Conservation (phyloP, 805 yeast genomes). For the Candida sonorensis region DNA sequence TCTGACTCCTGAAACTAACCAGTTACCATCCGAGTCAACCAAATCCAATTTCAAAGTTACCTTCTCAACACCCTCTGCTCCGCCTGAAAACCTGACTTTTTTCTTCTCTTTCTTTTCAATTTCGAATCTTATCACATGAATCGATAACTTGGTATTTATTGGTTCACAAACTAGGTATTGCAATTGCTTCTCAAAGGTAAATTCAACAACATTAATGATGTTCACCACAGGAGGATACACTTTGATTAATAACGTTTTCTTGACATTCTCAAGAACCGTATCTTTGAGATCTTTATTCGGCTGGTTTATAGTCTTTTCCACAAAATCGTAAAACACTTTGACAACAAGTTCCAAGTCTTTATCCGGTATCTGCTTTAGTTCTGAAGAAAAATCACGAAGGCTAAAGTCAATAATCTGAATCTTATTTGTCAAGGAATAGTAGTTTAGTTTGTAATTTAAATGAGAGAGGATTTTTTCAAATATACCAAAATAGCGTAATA, state of each 20-base stretch:
- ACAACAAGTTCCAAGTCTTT: conserved; percentile 9
- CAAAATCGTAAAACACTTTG: conserved; percentile 7
- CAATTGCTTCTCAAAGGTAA: conserved; percentile 30
- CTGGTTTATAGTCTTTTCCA: conserved; percentile 4
- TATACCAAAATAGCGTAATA: conserved; percentile 18
- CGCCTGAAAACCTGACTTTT: conserved; percentile 23
- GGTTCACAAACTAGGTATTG: conserved; percentile 61
- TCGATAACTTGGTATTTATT: conserved; percentile 35
- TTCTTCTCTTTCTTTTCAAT: conserved; percentile 18
- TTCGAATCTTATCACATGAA: conserved; percentile 25
- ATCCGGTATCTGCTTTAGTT: conserved; percentile 9
- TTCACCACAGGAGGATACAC: conserved; percentile 60
- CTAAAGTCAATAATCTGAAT: conserved; percentile 12
- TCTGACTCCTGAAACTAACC: conserved; percentile 76
- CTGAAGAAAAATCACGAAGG: conserved; percentile 1
- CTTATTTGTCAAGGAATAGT: conserved; percentile 20
- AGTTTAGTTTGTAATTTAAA: conserved; percentile 20
- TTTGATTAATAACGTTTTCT: conserved; percentile 31
- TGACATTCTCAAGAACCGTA: conserved; percentile 1
- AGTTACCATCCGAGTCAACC: conserved; percentile 43
- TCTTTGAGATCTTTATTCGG: conserved; percentile 3
- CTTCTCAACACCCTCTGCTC: conserved; percentile 10
- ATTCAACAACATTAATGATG: conserved; percentile 52
- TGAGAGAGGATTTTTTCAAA: conserved; percentile 15
- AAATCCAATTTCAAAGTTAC: conserved; percentile 20